Evolutionary conservation across 129 eudicot genomes (phyloP).

Genomic region (Flaveria robusta): DNA sequence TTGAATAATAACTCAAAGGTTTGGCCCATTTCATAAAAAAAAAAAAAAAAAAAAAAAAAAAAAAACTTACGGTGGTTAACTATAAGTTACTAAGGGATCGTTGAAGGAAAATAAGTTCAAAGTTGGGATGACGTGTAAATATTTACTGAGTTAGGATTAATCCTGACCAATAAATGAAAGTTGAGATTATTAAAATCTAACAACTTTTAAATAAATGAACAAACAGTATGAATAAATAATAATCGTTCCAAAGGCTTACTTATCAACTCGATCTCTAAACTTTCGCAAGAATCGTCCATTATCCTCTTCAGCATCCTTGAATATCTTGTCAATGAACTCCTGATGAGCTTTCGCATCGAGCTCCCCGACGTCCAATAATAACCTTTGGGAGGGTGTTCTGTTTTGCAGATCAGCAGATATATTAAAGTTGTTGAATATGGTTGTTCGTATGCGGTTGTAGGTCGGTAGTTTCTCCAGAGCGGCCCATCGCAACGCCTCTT

Average conservation of each 20-base stretch:
- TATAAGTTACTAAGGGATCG: no score
- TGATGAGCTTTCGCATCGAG: conserved; percentile 36
- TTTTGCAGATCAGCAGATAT: not conserved
- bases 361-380: conserved; percentile 35
- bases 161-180: no score
- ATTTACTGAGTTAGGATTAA: no score
- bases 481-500: conserved; percentile 59
- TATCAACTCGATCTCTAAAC: conserved; percentile 54
- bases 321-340: conserved; percentile 49
- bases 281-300: conserved; percentile 59
- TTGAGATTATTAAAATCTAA: no score
- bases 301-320: conserved; percentile 64
- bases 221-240: no score
- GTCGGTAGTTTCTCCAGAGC: conserved; percentile 64
- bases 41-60: no score
- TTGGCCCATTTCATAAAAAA: no score
- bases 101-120: no score
- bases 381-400: conserved; percentile 25
- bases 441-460: conserved; percentile 41
- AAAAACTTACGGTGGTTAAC: no score
- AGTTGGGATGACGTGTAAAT: no score
- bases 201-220: no score
- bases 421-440: conserved; percentile 38
- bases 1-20: no score
- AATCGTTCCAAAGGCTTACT: conserved; percentile 35